phyloP scores from a whole-genome alignment of 2,329 filamentous ascomycete genomes.

The Chaetomiaceae sp. region DNA sequence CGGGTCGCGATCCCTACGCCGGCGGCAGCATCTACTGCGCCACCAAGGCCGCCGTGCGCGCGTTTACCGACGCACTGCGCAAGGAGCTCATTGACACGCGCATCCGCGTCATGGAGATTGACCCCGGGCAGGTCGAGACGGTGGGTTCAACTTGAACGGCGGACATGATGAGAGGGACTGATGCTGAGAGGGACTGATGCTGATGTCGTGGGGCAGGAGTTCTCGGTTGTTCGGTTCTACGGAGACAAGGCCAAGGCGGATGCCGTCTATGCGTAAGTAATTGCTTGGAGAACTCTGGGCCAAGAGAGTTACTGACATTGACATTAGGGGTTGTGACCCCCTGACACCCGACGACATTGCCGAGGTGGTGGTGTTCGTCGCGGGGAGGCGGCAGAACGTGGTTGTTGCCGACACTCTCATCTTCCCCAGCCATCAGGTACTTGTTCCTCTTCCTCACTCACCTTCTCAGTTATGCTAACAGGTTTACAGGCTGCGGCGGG shows the following conservation, averaged over 20 bases:
- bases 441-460: slow-evolving; percentile 24
- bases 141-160: slow-evolving; percentile 36
- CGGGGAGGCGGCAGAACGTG: slow-evolving; percentile 81
- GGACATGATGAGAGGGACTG: background rate
- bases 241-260: slow-evolving; percentile 87
- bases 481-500: slow-evolving; percentile 31
- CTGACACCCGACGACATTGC: slow-evolving; percentile 88
- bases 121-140: slow-evolving; percentile 90
- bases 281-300: background rate
- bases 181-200: background rate
- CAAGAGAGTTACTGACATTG: background rate
- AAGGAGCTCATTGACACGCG: slow-evolving; percentile 77
- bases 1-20: slow-evolving; percentile 80
- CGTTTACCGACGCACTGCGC: slow-evolving; percentile 76
- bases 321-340: slow-evolving; percentile 65
- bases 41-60: slow-evolving; percentile 82
- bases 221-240: slow-evolving; percentile 81
- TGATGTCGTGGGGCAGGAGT: slow-evolving; percentile 53
- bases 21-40: slow-evolving; percentile 91
- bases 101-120: slow-evolving; percentile 81
- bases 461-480: slow-evolving; percentile 2
- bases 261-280: slow-evolving; percentile 73
- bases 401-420: slow-evolving; percentile 83
- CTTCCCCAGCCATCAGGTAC: slow-evolving; percentile 85
- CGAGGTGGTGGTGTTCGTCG: slow-evolving; percentile 82